A percentile compares a stretch with the other conserved stretches of the same genome.
These are phyloP conservation scores for Rhododendron griersonianum DNA, from an alignment of 148 eudicot species.

Conservation along the genomic window DNA sequence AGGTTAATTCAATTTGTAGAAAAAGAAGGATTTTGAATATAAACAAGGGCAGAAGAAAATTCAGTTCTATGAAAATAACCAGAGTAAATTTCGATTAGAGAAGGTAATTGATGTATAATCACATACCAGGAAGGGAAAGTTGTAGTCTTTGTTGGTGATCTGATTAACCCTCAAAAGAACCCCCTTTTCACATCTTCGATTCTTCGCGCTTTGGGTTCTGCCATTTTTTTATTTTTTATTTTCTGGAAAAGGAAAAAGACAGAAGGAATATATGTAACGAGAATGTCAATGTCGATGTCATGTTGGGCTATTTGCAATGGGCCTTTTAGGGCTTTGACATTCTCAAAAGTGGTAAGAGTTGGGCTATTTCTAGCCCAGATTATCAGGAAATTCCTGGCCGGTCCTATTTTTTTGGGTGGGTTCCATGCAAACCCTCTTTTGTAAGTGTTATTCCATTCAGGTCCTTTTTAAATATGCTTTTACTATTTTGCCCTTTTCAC, in stretches of 20 bases:
- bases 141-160: neutral
- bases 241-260: neutral
- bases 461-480: no score
- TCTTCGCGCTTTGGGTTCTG: neutral
- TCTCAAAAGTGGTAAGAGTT: neutral
- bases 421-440: no score
- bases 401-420: no score
- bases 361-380: neutral
- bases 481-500: no score
- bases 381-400: no score
- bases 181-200: neutral
- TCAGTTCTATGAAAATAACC: neutral
- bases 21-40: neutral
- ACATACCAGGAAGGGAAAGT: neutral
- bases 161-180: neutral
- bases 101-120: neutral
- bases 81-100: neutral
- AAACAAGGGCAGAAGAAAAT: neutral
- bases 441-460: no score
- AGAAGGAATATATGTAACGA: neutral
- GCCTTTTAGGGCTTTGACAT: neutral
- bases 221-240: neutral
- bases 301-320: neutral
- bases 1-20: neutral
- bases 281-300: neutral